A percentile compares a stretch with the other conserved stretches of the same genome.
Conservation (phyloP, 164 flowering plant species). For the Chimonanthus praecox region DNA sequence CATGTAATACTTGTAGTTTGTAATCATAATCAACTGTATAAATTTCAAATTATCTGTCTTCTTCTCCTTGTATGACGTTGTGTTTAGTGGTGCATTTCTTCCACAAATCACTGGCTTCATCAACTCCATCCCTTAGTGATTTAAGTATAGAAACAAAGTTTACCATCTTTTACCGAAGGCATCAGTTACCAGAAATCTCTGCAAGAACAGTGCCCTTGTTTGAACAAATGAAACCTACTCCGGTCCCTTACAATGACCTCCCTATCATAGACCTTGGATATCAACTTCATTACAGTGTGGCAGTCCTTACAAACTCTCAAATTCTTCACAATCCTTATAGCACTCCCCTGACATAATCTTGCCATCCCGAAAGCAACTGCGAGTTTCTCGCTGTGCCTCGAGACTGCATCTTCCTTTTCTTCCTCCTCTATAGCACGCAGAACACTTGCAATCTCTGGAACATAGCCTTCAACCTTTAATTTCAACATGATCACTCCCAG, state of each 20-base stretch:
- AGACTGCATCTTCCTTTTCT: slow-evolving; percentile 59
- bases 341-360: slow-evolving; percentile 32
- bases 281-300: slow-evolving; percentile 55
- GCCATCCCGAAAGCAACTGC: slow-evolving; percentile 68
- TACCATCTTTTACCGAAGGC: neutral
- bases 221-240: slow-evolving; percentile 60
- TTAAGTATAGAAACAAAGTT: too few relatives aligned
- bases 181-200: slow-evolving; percentile 58
- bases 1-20: too few relatives aligned
- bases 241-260: slow-evolving; percentile 63
- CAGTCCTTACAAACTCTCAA: slow-evolving; percentile 68
- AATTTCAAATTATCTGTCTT: too few relatives aligned
- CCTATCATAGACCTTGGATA: slow-evolving; percentile 45
- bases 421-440: slow-evolving; percentile 68
- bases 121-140: neutral
- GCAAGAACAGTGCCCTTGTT: slow-evolving; percentile 55
- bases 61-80: too few relatives aligned
- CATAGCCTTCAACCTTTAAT: slow-evolving; percentile 45
- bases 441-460: slow-evolving; percentile 46
- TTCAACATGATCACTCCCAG: slow-evolving; percentile 46
- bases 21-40: too few relatives aligned
- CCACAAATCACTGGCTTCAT: neutral
- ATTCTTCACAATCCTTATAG: slow-evolving; percentile 61
- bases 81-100: neutral
- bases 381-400: slow-evolving; percentile 65